phyloP scores from a whole-genome alignment of 164 flowering plant genomes.

The Magnolia changhungtana region DNA sequence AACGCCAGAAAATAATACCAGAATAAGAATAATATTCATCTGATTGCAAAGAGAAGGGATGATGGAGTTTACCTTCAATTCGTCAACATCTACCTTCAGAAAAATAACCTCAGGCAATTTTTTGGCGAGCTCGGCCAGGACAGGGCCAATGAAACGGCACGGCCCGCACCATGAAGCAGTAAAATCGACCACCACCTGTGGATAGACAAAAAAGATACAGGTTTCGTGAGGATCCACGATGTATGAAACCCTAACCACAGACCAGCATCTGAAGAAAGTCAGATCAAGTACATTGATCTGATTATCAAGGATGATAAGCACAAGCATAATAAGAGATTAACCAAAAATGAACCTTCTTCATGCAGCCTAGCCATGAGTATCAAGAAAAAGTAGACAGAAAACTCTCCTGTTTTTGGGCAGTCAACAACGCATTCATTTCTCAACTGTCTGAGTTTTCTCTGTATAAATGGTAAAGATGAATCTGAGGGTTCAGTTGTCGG shows the following conservation, averaged over 20 bases:
- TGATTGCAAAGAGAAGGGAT: too few relatives aligned
- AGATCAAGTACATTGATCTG: not conserved
- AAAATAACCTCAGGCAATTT: constrained; percentile 51
- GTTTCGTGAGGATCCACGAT: not conserved
- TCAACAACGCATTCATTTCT: too few relatives aligned
- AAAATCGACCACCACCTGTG: constrained; percentile 80
- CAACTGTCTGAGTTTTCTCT: too few relatives aligned
- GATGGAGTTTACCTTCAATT: constrained; percentile 40
- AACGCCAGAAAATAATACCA: not conserved
- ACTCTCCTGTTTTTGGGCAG: not conserved
- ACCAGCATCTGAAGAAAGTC: not conserved
- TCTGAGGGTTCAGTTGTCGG: not conserved
- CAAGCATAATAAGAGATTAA: too few relatives aligned
- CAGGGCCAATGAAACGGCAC: constrained; percentile 67
- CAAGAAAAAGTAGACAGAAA: not conserved
- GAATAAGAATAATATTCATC: not conserved
- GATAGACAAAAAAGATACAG: not conserved
- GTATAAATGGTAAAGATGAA: not conserved
- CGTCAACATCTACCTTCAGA: constrained; percentile 83
- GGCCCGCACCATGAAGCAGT: constrained; percentile 96
- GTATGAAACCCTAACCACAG: not conserved
- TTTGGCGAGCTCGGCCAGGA: constrained; percentile 60
- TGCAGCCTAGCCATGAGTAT: not conserved
- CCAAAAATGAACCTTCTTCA: not conserved
- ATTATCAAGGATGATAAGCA: not conserved